Evolutionary conservation across 352 stramenopile species (phyloP).

Genomic region (Globisporangium cystogenes): DNA sequence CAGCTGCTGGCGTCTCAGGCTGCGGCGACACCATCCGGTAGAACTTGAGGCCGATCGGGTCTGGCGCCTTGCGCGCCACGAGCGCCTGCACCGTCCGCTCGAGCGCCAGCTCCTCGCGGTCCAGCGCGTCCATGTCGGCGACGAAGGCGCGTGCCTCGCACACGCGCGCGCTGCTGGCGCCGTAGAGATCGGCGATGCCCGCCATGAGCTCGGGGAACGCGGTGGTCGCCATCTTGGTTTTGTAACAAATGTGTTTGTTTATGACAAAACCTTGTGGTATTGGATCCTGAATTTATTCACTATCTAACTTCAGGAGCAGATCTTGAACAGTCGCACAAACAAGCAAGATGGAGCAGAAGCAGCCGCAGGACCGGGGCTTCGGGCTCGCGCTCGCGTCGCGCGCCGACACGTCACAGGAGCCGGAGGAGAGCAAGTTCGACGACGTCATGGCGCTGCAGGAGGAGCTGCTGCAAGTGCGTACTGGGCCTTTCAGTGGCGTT

Average conservation of each 20-base stretch:
- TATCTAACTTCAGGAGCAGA: background rate
- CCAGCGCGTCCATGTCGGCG: conserved; percentile 45
- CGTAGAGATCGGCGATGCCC: conserved; percentile 55
- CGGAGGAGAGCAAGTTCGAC: conserved; percentile 52
- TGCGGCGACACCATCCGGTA: conserved; percentile 14
- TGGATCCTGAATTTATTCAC: no score
- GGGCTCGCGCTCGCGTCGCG: conserved; percentile 17
- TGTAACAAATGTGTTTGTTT: no score
- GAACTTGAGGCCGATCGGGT: conserved; percentile 61
- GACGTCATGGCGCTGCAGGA: conserved; percentile 53
- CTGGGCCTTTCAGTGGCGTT: background rate
- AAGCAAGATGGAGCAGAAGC: conserved; percentile 10
- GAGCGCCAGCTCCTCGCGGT: conserved; percentile 49
- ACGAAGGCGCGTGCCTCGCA: conserved; percentile 39
- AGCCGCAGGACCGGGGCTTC: conserved; percentile 19
- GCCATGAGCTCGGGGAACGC: conserved; percentile 35
- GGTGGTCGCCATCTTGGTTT: no score
- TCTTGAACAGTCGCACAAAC: conserved; percentile 2
- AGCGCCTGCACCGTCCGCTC: conserved; percentile 43
- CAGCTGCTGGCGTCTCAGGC: no score
- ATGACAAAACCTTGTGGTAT: no score
- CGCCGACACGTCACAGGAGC: conserved; percentile 10
- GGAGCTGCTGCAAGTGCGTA: conserved; percentile 33
- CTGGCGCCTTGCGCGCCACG: conserved; percentile 37
- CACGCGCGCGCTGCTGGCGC: conserved; percentile 38